Evolutionary conservation across 1,284 basidiomycete genomes (phyloP), one percentile per base, ranked within the genome.

Genomic region (Ustilago loliicola): DNA sequence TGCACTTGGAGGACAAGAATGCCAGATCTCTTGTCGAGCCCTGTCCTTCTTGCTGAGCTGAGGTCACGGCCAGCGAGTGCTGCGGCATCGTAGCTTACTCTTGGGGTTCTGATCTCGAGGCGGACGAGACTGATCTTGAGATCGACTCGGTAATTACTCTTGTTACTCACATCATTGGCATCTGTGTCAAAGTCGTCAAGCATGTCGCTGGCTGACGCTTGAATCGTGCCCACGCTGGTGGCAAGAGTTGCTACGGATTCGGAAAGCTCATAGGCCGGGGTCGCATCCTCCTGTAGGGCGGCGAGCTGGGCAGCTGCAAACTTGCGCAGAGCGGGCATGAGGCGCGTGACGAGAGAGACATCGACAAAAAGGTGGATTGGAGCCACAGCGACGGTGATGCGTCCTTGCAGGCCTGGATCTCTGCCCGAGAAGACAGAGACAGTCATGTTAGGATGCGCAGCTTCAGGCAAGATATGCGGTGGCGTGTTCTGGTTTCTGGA

Each of bases 361-460:
- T 83, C 81, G 8, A 75, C 52, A 40, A 83, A 82, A 19, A 74
- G 32, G 48, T 83, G 81, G 0, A 82, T 48, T 1, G 80, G 79
- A 11, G 73, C 76, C 0, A 80, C 40, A 3, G 25, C 25, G 9
- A 42, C 67, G 2, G 19, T 42, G 34, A 77, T 30, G 8, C 19
- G 48, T 2, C 69, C 59, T 45, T 59, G 69, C n/a, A 53, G 34
- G 2, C 34, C 23, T 19, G 48, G 19, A 4, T 17, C 19, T 23
- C 55, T 30, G 45, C 2, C 10, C 6, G 50, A 29, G 21, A 21
- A 27, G 11, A 51, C 40, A 11, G 60, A 62, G 1, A 69, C 29
- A 19, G 27, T 23, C 19, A 72, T 30, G 27, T 21, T 29, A 1
- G 59, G 59, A 19, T 56, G 21, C 17, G 48, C 7, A 19, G 32